Evolutionary conservation across 1,284 basidiomycete species (phyloP), one percentile per base, ranked within the genome.

Genomic region (Pseudozyma tsukubaensis): DNA sequence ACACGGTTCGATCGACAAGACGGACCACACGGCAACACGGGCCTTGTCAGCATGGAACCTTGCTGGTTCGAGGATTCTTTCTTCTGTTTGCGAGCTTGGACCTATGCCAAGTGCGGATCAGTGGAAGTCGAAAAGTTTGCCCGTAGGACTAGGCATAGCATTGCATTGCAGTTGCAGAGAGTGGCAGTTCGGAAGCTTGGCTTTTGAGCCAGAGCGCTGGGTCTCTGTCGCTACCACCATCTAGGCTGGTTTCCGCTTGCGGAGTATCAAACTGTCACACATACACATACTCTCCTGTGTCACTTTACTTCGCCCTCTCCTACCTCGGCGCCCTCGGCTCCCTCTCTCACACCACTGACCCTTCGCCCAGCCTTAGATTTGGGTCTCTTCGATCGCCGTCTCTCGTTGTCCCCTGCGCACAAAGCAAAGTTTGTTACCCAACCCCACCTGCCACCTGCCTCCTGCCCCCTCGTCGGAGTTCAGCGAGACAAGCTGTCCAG

Each of bases 261-360:
- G 24, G 24, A 29, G 24, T 29, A 29, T 29, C 24, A 29, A 29
- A 29, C 24, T 29, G 24, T 29, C 24, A 29, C 24, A 29, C 24
- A 29, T 29, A 29, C 16, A 43, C 42, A 43, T 19, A 10, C 16
- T n/a, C 18, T 32, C 43, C n/a, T 45, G 42, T 45, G 43, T 54
- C 52, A 44, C 52, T 45, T 45, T 4, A 45, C 42, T 18, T 16
- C 42, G 14, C 32, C 42, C 32, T 45, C 52, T 29, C 24, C 24
- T 29, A 29, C 24, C 24, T 42, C 44, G 19, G 32, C 52, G 42
- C 52, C 42, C 43, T 45, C 52, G 52, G 48, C 48, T 36, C 48
- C 32, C 34, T 14, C 14, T 18, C n/a, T 43, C 16, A 43, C 24
- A 29, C 24, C 24, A 29, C 24, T 29, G 24, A 29, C 24, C 24